phyloP scores from a whole-genome alignment of 352 stramenopile species.

The Phytophthora ramorum region DNA sequence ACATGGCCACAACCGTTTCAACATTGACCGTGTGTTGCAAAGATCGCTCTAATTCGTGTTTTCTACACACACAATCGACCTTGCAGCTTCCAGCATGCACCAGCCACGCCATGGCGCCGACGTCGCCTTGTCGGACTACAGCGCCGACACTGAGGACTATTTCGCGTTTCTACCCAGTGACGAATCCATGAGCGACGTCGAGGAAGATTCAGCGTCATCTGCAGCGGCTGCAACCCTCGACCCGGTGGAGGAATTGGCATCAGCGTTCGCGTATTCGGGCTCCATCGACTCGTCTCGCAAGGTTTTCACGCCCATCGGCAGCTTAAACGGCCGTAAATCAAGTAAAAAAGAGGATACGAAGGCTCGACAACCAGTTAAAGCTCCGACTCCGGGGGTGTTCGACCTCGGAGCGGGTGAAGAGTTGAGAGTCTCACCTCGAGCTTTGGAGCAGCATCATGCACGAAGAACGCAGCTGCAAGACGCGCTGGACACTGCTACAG shows the following conservation, averaged over 20 bases:
- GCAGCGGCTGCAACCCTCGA: slow-evolving; percentile 14
- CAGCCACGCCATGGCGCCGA: slow-evolving; percentile 9
- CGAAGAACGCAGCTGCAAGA: slow-evolving; percentile 53
- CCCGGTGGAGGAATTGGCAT: slow-evolving; percentile 37
- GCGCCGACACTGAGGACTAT: slow-evolving; percentile 58
- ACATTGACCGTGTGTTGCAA: slow-evolving; percentile 4
- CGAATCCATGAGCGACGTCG: slow-evolving; percentile 50
- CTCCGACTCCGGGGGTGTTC: slow-evolving; percentile 26
- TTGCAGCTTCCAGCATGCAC: slow-evolving; percentile 15
- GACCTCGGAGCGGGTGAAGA: slow-evolving; percentile 32
- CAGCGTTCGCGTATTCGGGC: slow-evolving; percentile 31
- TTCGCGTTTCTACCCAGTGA: slow-evolving; percentile 68
- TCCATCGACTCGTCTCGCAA: slow-evolving; percentile 20
- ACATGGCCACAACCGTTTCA: slow-evolving; percentile 28
- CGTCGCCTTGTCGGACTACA: slow-evolving; percentile 39
- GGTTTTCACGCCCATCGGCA: slow-evolving; percentile 40
- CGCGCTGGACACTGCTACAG: slow-evolving; percentile 47
- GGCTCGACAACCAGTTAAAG: not conserved
- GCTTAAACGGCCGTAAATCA: slow-evolving; percentile 18
- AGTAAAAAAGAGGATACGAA: not conserved
- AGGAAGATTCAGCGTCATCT: slow-evolving; percentile 22
- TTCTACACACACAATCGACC: slow-evolving; percentile 1
- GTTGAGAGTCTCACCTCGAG: slow-evolving; percentile 46
- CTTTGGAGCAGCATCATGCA: slow-evolving; percentile 44
- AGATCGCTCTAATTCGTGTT: slow-evolving; percentile 6